These are phyloP conservation scores for Gaeumannomyces sp. DNA, from an alignment of 2,329 filamentous ascomycete species.

Conservation along the genomic window DNA sequence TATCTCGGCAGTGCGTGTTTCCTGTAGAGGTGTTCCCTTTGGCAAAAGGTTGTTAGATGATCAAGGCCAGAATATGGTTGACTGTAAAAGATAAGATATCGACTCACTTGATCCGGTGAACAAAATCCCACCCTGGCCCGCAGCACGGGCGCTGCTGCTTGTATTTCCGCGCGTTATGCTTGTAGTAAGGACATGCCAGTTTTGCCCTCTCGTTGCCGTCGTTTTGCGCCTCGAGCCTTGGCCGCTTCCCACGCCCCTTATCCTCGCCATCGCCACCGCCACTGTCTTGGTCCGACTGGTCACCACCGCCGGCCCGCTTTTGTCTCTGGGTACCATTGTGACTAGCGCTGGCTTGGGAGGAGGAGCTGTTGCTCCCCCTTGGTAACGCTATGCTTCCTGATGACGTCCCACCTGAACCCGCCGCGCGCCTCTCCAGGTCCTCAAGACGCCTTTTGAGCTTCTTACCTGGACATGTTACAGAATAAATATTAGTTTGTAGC, in stretches of 20 bases:
- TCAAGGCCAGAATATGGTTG: background rate
- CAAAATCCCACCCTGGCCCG: conserved; percentile 30
- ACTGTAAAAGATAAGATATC: background rate
- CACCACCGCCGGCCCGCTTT: background rate
- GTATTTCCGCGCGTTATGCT: conserved; percentile 30
- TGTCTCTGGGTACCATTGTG: background rate
- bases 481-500: background rate
- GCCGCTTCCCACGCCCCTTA: background rate
- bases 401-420: background rate
- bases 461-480: background rate
- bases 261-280: conserved; percentile 9
- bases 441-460: background rate
- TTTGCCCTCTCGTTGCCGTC: conserved; percentile 10
- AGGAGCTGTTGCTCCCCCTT: background rate
- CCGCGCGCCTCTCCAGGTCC: background rate
- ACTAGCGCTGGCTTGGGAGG: background rate
- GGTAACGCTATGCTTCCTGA: background rate
- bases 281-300: background rate
- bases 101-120: conserved; percentile 32
- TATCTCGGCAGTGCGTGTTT: conserved; percentile 24
- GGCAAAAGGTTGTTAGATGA: background rate
- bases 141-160: conserved; percentile 28
- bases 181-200: conserved; percentile 34
- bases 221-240: background rate
- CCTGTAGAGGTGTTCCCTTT: conserved; percentile 32